Base-by-base conservation (phyloP, 495 filamentous ascomycete species). In the Hypoxylon perforatum region DNA sequence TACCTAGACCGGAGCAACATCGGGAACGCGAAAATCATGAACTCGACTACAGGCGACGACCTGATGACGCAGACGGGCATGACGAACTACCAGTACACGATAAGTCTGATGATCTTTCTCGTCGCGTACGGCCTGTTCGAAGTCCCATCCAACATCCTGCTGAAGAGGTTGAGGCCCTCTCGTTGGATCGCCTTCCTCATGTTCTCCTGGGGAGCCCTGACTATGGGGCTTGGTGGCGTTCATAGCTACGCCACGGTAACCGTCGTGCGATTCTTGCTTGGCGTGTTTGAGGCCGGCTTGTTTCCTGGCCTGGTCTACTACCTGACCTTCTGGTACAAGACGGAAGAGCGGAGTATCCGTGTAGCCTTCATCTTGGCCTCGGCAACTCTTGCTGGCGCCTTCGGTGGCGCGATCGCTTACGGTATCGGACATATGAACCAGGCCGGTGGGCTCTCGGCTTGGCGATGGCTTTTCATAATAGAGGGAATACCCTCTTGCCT, bases 231-330 rank as follows among this genome's bases (percentile, higher is more conserved):
- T 0, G 85, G 84, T 6, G 84, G 86, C 45, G 76, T 85, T 5
- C 65, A 79, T 14, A 82, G 74, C 46, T 80, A 84, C 21, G 80
- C 75, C 12, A 73, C 76, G 1, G 69, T 88, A 0, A 81, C 82
- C 44, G 85, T 82, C 1, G 82, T 80, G 17, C 78, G 85, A 0
- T 73, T 87, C 18, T 75, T 89, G 18, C 78, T 88, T 5, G 86
- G 86, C 0, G 79, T 79, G 2, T 84, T 82, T 18, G 86, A 88
- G 57, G 81, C 77, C 19, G 92, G 92, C 1, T 73, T 93, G 1
- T 92, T 92, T 70, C 90, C 91, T 0, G 93, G 92, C 0, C 82
- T 96, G 1, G 90, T 89, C 48, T 91, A 94, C 70, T 95, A 94
- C 73, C 81, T 97, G 1, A 91, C 89, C 0, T 94, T 91, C 76